Conservation (phyloP, 768 basidiomycete genomes). For the Scleroderma citrinum region DNA sequence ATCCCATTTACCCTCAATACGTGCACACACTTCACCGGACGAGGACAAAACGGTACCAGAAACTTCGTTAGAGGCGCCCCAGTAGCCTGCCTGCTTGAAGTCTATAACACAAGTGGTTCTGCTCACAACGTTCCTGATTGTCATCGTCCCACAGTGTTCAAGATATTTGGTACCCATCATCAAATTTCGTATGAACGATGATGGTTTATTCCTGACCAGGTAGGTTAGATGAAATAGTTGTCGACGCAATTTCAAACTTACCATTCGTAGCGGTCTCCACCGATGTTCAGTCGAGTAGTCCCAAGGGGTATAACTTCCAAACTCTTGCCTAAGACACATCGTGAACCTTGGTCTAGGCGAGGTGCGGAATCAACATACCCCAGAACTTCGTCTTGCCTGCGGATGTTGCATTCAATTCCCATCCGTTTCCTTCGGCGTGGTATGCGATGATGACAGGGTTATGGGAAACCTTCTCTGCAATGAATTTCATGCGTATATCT, state of each 20-base stretch:
- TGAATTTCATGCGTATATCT: constrained; percentile 70
- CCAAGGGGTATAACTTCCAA: constrained; percentile 83
- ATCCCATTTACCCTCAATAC: constrained; percentile 89
- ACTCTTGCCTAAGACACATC: constrained; percentile 60
- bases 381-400: constrained; percentile 85
- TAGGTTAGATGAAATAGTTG: constrained; percentile 1
- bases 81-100: constrained; percentile 83
- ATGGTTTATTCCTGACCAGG: constrained; percentile 68
- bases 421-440: constrained; percentile 73
- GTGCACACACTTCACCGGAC: constrained; percentile 48
- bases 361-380: constrained; percentile 47
- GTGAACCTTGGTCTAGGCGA: constrained; percentile 15
- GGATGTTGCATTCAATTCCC: constrained; percentile 74
- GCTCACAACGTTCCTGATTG: constrained; percentile 55
- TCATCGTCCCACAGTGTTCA: constrained; percentile 79
- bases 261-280: constrained; percentile 68
- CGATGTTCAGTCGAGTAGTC: constrained; percentile 59
- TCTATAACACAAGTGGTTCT: constrained; percentile 63
- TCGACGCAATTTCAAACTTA: constrained; percentile 24
- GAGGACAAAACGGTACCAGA: constrained; percentile 52
- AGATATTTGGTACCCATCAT: constrained; percentile 90
- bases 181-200: constrained; percentile 83
- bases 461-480: constrained; percentile 85
- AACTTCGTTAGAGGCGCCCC: constrained; percentile 72
- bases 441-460: constrained; percentile 81